Base-by-base conservation (phyloP, 2,329 filamentous ascomycete genomes). In the Hymenoscyphus repandus region DNA sequence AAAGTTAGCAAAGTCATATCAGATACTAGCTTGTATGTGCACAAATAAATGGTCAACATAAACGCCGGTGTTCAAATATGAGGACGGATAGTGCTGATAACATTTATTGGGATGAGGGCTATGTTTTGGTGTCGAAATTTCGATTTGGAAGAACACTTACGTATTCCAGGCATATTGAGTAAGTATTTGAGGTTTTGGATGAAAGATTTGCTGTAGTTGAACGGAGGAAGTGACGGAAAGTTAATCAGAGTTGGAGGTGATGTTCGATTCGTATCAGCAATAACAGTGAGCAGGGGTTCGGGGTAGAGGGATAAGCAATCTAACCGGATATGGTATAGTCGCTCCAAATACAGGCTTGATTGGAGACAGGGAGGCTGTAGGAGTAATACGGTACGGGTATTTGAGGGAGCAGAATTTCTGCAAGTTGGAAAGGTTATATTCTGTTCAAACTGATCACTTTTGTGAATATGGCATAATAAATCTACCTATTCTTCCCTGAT, bases 81-180 rank as follows among this genome's bases (percentile, higher is more conserved):
- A 27, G 22, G 22, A 27, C 22, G 22, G 22, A 7, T 27, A 27
- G 33, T 6, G 18, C 39, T 42, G 40, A 44, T 32, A 44, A 48
- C 39, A 39, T 17, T 18, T 12, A 18, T 31, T 20, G 10, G 15
- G 31, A 20, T 20, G 15, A 18, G 46, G 13, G 46, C 33, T 31
- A 43, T 41, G 10, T 11, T n/a, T 6, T 9, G 22, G n/a, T 10
- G 33, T 39, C 37, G 41, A n/a, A 15, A 3, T 17, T 20, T 31
- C 17, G n/a, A 42, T 33, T n/a, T 12, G 43, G 13, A 38, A 39
- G 27, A 6, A n/a, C 18, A 47, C 49, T 36, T 47, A 51, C 49
- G 44, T 42, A 47, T 46, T 51, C 49, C 49, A 11, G 49, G 49
- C 49, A 51, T 51, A n/a, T 47, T 51, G 40, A 45, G 22, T 18